Evolutionary conservation across 164 flowering plant genomes (phyloP).

Genomic region (Stephania cephalantha): DNA sequence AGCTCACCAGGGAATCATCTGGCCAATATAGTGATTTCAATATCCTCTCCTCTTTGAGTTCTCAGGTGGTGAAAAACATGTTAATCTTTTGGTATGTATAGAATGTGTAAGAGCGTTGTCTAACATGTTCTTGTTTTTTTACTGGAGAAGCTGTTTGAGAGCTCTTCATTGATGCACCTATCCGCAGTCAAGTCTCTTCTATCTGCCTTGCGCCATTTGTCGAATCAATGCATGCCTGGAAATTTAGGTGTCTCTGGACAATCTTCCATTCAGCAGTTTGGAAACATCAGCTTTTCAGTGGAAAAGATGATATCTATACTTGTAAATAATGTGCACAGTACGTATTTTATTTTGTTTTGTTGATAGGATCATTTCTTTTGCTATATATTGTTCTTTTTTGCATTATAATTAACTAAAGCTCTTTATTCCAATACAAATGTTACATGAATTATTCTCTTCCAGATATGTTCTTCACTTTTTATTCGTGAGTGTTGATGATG

Average conservation of each 20-base stretch:
- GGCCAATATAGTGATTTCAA: slow-evolving; percentile 85
- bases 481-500: no score
- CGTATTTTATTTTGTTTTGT: slow-evolving; percentile 19
- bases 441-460: neutral
- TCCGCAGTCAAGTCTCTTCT: slow-evolving; percentile 93
- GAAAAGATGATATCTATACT: slow-evolving; percentile 87
- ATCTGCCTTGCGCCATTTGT: slow-evolving; percentile 66
- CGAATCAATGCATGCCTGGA: slow-evolving; percentile 55
- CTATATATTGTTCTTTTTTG: neutral
- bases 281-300: slow-evolving; percentile 78
- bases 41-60: slow-evolving; percentile 91
- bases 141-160: slow-evolving; percentile 76
- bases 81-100: neutral
- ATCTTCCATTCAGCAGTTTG: slow-evolving; percentile 62
- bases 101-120: slow-evolving; percentile 12
- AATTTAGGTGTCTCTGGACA: slow-evolving; percentile 46
- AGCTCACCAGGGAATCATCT: slow-evolving; percentile 76
- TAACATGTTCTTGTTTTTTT: slow-evolving; percentile 18
- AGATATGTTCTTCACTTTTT: no score
- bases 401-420: neutral
- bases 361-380: neutral
- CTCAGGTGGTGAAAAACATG: slow-evolving; percentile 49
- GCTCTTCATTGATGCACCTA: slow-evolving; percentile 91
- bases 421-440: neutral
- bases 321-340: slow-evolving; percentile 89